A percentile compares a stretch with the other conserved stretches of the same genome.
Evolutionary conservation across 192 early-diverging fungal species (phyloP).

Genomic region (Phycomyces nitens): DNA sequence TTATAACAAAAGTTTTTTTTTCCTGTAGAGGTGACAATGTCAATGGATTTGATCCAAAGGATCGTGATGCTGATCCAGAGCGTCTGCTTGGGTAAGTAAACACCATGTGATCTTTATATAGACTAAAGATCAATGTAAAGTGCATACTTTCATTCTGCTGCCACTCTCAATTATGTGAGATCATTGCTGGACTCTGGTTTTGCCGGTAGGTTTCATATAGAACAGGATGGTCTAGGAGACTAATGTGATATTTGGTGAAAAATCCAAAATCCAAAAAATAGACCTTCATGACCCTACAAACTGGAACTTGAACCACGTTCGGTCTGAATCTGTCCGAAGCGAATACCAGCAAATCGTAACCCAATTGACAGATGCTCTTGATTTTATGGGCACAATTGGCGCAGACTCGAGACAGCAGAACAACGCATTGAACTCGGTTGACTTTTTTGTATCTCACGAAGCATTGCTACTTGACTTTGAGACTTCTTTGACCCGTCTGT

Average conservation of each 20-base stretch:
- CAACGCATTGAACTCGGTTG: constrained; percentile 69
- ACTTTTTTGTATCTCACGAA: constrained; percentile 95
- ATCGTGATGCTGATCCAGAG: constrained; percentile 90
- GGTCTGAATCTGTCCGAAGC: constrained; percentile 65
- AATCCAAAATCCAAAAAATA: too few relatives aligned
- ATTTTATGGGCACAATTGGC: constrained; percentile 94
- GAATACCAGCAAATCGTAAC: constrained; percentile 92
- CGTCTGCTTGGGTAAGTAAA: constrained; percentile 69
- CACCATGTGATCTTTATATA: neutral
- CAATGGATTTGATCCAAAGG: constrained; percentile 85
- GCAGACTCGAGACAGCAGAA: constrained; percentile 53
- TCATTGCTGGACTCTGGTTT: constrained; percentile 78
- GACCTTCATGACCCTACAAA: constrained; percentile 87
- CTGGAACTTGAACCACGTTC: constrained; percentile 91
- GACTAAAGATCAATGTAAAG: constrained; percentile 20
- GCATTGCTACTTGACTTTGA: constrained; percentile 95
- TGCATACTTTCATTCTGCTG: constrained; percentile 97
- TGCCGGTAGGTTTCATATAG: constrained; percentile 42
- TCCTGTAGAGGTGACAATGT: constrained; percentile 87
- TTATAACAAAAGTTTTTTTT: neutral
- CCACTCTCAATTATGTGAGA: constrained; percentile 93
- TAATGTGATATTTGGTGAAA: too few relatives aligned
- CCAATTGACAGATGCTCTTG: constrained; percentile 80
- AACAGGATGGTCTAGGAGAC: too few relatives aligned
- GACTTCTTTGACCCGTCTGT: constrained; percentile 71